Base-by-base conservation (phyloP, 1,284 basidiomycete genomes). In the Clitocybe nebularis region DNA sequence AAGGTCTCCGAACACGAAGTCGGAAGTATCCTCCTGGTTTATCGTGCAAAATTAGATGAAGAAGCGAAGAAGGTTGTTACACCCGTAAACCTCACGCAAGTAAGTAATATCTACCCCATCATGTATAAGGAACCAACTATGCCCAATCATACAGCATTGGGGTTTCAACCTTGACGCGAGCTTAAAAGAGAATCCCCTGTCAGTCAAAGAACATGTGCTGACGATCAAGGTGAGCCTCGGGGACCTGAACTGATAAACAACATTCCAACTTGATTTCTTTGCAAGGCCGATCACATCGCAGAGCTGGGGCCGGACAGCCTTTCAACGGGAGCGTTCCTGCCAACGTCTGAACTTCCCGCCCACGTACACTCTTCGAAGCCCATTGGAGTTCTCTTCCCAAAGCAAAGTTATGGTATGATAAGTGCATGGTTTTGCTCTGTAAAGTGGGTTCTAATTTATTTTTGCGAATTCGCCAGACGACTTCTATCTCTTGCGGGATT, bases 161-260 rank as follows among this genome's bases (percentile, higher is more conserved):
- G 85, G 84, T 22, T 88, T 87, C 69, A 87, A 88, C 54, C 73
- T 88, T 8, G 79, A 84, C 34, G 83, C 81, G 1, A 84, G 81
- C 48, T 62, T 83, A 24, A 62, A 67, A 36, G 64, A 64, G 14
- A 59, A 54, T n/a, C 50, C 60, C 8, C 59, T 75, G 22, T 68
- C 67, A 20, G 71, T 87, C 33, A 74, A 77, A 54, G 66, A 73
- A 22, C 83, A 86, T 53, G 66, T 59, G 21, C 59, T 87, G 23
- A 71, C 67, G 3, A 76, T 87, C 55, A 76, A 78, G 64, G 81
- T 76, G 44, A 19, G 47, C 28, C 23, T n/a, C 16, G n/a, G n/a
- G n/a, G n/a, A n/a, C n/a, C n/a, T n/a, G n/a, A n/a, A n/a, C n/a
- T n/a, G n/a, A n/a, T n/a, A n/a, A n/a, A n/a, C n/a, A n/a, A n/a